phyloP scores from a whole-genome alignment of 202 grass and related monocot species.

The Musa balbisiana region DNA sequence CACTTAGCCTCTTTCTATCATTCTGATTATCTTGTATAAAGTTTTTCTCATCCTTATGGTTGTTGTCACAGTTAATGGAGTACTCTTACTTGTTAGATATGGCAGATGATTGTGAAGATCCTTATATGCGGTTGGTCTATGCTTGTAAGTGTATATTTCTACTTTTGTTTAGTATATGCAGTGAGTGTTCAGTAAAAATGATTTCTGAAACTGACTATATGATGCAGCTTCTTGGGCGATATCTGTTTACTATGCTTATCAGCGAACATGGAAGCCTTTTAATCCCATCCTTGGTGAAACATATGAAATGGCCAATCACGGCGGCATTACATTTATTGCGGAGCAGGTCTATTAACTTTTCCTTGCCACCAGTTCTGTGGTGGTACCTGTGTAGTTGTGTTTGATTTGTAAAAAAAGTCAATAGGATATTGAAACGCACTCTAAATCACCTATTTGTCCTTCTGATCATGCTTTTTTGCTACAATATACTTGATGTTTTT shows the following conservation, averaged over 20 bases:
- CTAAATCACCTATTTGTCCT: background rate
- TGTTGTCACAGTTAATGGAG: conserved; percentile 60
- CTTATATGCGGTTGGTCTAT: conserved; percentile 83
- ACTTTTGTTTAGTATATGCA: background rate
- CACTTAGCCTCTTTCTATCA: too few relatives aligned
- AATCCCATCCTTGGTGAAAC: conserved; percentile 98
- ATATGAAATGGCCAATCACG: conserved; percentile 83
- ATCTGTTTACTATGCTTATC: conserved; percentile 63
- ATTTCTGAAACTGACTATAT: conserved; percentile 27
- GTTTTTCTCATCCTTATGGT: background rate
- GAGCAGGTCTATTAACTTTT: conserved; percentile 44
- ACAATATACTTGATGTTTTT: background rate
- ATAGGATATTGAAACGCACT: too few relatives aligned
- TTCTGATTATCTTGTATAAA: background rate
- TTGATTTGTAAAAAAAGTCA: background rate
- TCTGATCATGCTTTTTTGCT: background rate
- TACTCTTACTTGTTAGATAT: conserved; percentile 81
- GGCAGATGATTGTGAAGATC: conserved; percentile 92
- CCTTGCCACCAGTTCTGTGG: background rate
- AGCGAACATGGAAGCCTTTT: conserved; percentile 93
- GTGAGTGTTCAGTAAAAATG: conserved; percentile 2
- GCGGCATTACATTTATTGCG: conserved; percentile 70
- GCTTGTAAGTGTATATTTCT: conserved; percentile 48
- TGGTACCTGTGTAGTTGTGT: background rate
- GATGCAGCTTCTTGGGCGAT: conserved; percentile 91